A percentile compares a stretch with the other conserved stretches of the same genome.
Conservation (phyloP, 768 basidiomycete genomes). For the Rhodotorula toruloides region DNA sequence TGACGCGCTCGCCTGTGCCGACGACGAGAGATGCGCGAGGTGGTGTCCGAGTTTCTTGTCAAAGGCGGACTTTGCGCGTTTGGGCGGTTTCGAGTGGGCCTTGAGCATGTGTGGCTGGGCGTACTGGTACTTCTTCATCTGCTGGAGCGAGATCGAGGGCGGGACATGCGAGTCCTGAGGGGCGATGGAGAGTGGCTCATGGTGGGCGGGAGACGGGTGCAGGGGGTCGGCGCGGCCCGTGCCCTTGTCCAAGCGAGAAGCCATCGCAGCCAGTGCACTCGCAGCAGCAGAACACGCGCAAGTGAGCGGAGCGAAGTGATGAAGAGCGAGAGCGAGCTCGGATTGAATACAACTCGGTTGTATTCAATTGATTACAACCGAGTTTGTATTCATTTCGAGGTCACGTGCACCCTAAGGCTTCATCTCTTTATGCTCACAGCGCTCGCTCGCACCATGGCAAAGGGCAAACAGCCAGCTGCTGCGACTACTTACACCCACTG, state of each 20-base stretch:
- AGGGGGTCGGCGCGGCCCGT: background rate
- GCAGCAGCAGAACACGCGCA: no score
- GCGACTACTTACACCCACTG: constrained; percentile 1
- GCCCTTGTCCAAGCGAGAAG: constrained; percentile 18
- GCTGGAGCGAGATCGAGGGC: constrained; percentile 9
- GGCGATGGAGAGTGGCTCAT: constrained; percentile 13
- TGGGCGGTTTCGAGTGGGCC: constrained; percentile 16
- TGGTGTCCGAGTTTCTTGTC: constrained; percentile 37
- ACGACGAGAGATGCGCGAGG: constrained; percentile 28
- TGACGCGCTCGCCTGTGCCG: constrained; percentile 32
- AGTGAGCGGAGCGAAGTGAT: no score
- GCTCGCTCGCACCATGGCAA: background rate
- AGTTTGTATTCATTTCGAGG: background rate
- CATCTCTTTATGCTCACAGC: background rate
- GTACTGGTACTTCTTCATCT: constrained; percentile 31
- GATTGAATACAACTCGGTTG: no score
- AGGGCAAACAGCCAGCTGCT: no score
- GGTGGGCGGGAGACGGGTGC: constrained; percentile 10
- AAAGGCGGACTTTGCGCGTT: background rate
- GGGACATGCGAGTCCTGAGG: constrained; percentile 28
- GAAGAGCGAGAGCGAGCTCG: background rate
- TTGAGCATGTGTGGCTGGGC: constrained; percentile 22
- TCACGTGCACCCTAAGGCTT: background rate
- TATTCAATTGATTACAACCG: no score
- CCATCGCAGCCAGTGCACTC: no score